phyloP scores from a whole-genome alignment of 352 stramenopile species.

The Halophytophthora batemanensis region DNA sequence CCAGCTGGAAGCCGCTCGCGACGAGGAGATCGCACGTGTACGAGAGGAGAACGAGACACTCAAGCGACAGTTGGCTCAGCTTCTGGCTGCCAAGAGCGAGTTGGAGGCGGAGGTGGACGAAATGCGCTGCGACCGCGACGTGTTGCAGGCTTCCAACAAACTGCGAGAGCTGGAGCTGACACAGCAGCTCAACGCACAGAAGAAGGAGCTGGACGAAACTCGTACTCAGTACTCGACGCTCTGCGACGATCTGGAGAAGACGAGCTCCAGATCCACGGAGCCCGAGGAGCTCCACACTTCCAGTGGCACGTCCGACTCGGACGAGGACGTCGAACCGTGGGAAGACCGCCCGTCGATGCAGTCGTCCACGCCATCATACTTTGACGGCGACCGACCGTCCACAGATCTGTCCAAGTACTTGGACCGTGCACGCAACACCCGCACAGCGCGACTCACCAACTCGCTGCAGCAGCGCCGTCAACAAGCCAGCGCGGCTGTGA shows the following conservation, averaged over 20 bases:
- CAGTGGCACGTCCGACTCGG: slow-evolving; percentile 27
- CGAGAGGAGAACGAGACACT: slow-evolving; percentile 54
- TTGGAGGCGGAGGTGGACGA: slow-evolving; percentile 56
- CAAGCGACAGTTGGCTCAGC: slow-evolving; percentile 51
- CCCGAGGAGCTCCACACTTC: slow-evolving; percentile 42
- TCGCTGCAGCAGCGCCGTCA: slow-evolving; percentile 35
- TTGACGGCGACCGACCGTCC: slow-evolving; percentile 42
- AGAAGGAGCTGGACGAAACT: slow-evolving; percentile 42
- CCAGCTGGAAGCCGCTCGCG: slow-evolving; percentile 36
- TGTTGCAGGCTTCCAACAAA: slow-evolving; percentile 53
- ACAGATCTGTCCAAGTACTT: slow-evolving; percentile 45
- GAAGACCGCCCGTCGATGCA: slow-evolving; percentile 30
- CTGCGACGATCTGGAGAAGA: slow-evolving; percentile 50
- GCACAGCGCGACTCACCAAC: slow-evolving; percentile 25
- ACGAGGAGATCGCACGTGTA: slow-evolving; percentile 35
- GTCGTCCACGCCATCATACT: slow-evolving; percentile 27
- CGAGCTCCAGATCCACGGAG: slow-evolving; percentile 44
- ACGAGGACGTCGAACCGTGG: slow-evolving; percentile 25
- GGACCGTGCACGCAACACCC: slow-evolving; percentile 11
- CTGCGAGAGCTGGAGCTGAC: slow-evolving; percentile 54
- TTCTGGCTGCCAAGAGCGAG: slow-evolving; percentile 60
- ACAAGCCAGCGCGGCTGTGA: slow-evolving; percentile 22
- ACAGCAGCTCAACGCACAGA: slow-evolving; percentile 48
- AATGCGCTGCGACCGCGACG: slow-evolving; percentile 49
- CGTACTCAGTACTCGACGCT: slow-evolving; percentile 44